Percentiles rank a stretch among this genome's conserved stretches.
phyloP scores from a whole-genome alignment of 1,284 basidiomycete genomes.

The Pseudozyma sp. region DNA sequence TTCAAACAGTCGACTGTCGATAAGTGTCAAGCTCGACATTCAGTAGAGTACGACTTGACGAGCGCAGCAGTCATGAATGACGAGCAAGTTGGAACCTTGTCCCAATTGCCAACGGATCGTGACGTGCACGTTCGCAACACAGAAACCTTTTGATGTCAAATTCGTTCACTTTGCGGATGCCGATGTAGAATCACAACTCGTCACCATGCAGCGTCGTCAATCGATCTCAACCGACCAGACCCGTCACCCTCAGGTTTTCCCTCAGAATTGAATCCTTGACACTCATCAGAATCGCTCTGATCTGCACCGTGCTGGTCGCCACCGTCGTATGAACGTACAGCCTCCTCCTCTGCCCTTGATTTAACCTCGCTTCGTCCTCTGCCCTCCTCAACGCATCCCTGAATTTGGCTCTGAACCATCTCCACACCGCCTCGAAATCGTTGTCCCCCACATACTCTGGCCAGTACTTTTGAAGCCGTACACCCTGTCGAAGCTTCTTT shows the following conservation, averaged over 20 bases:
- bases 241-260: slow-evolving; percentile 40
- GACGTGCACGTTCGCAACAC: too few species aligned
- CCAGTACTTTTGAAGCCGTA: slow-evolving; percentile 26
- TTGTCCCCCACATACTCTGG: slow-evolving; percentile 45
- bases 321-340: slow-evolving; percentile 58
- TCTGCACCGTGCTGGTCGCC: slow-evolving; percentile 54
- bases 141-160: too few species aligned
- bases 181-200: too few species aligned
- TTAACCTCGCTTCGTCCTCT: slow-evolving; percentile 6
- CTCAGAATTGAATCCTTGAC: slow-evolving; percentile 52
- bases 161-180: too few species aligned
- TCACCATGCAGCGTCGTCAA: too few species aligned
- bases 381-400: slow-evolving; percentile 21
- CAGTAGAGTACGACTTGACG: too few species aligned
- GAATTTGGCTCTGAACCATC: slow-evolving; percentile 48
- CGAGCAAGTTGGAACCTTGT: too few species aligned
- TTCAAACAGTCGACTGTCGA: too few species aligned
- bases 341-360: slow-evolving; percentile 18
- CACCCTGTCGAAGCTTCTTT: slow-evolving; percentile 31
- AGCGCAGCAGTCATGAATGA: too few species aligned
- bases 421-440: slow-evolving; percentile 54
- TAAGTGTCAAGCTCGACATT: too few species aligned
- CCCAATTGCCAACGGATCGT: too few species aligned
- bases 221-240: slow-evolving; percentile 19
- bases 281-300: slow-evolving; percentile 51